Conservation (phyloP, 2,329 filamentous ascomycete genomes). For the Aspergillus clavatus region DNA sequence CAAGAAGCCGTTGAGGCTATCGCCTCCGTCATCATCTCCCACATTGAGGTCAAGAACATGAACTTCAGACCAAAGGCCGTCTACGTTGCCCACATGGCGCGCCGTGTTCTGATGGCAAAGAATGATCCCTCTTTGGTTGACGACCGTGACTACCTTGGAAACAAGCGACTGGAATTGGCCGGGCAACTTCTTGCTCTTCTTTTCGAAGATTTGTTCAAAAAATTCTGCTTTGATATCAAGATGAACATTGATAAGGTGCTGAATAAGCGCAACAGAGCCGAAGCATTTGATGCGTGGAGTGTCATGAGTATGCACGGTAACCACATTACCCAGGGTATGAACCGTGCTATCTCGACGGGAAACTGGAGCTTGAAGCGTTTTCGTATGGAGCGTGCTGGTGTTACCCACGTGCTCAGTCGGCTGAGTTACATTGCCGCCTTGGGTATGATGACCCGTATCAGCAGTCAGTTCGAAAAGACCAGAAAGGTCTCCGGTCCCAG, state of each 20-base stretch:
- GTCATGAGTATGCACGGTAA: slow-evolving; percentile 81
- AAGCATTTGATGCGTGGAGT: slow-evolving; percentile 79
- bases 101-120: slow-evolving; percentile 90
- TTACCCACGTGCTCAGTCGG: slow-evolving; percentile 92
- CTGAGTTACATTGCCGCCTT: slow-evolving; percentile 94
- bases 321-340: slow-evolving; percentile 87
- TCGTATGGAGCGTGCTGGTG: slow-evolving; percentile 95
- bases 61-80: slow-evolving; percentile 97
- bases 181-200: slow-evolving; percentile 89
- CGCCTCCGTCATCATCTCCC: slow-evolving; percentile 87
- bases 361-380: slow-evolving; percentile 99
- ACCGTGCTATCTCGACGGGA: slow-evolving; percentile 91
- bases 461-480: slow-evolving; percentile 98
- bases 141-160: slow-evolving; percentile 95
- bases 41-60: slow-evolving; percentile 83
- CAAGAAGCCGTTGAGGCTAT: slow-evolving; percentile 91
- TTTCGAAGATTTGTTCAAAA: slow-evolving; percentile 98
- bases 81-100: slow-evolving; percentile 94
- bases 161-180: slow-evolving; percentile 91
- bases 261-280: slow-evolving; percentile 85
- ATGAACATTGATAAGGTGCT: slow-evolving; percentile 91
- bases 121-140: slow-evolving; percentile 87
- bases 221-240: slow-evolving; percentile 83
- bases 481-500: slow-evolving; percentile 92
- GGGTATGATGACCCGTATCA: slow-evolving; percentile 99